These are phyloP conservation scores for Candida argentea DNA, from an alignment of 805 yeast species.

Conservation along the genomic window DNA sequence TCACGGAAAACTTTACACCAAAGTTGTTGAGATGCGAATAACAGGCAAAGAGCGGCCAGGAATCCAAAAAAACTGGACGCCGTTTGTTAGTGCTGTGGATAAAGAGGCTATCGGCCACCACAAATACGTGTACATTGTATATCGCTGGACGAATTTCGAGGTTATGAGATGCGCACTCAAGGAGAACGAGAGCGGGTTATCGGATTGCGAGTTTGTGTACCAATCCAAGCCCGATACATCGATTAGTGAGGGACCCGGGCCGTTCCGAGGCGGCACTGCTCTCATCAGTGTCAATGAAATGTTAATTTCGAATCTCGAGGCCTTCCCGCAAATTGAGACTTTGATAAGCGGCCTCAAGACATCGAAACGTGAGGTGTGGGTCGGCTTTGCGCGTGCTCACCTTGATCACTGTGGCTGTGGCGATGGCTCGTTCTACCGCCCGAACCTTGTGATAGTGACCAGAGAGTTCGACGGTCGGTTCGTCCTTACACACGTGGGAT, in stretches of 20 bases:
- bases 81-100: slow-evolving; percentile 18
- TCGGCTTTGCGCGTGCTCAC: slow-evolving; percentile 33
- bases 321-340: slow-evolving; percentile 4
- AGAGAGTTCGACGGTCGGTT: slow-evolving; percentile 2
- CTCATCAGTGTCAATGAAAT: slow-evolving; percentile 13
- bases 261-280: slow-evolving; percentile 28
- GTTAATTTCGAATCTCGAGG: slow-evolving; percentile 9
- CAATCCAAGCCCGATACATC: slow-evolving; percentile 1
- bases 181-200: slow-evolving; percentile 3
- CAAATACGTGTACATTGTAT: slow-evolving; percentile 18
- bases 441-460: slow-evolving; percentile 23
- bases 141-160: slow-evolving; percentile 22
- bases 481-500: slow-evolving; percentile 7
- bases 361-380: slow-evolving; percentile 26
- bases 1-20: slow-evolving; percentile 10
- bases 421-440: slow-evolving; percentile 23
- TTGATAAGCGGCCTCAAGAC: slow-evolving; percentile 7
- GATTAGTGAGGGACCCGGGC: slow-evolving; percentile 12
- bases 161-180: slow-evolving; percentile 16
- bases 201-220: slow-evolving; percentile 12
- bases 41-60: slow-evolving; percentile 3
- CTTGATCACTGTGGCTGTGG: slow-evolving; percentile 30
- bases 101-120: slow-evolving; percentile 16
- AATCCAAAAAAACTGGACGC: slow-evolving; percentile 33
- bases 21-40: slow-evolving; percentile 12